A percentile compares a stretch with the other conserved stretches of the same genome.
phyloP scores from a whole-genome alignment of 805 yeast species.

The Millerago galiae region DNA sequence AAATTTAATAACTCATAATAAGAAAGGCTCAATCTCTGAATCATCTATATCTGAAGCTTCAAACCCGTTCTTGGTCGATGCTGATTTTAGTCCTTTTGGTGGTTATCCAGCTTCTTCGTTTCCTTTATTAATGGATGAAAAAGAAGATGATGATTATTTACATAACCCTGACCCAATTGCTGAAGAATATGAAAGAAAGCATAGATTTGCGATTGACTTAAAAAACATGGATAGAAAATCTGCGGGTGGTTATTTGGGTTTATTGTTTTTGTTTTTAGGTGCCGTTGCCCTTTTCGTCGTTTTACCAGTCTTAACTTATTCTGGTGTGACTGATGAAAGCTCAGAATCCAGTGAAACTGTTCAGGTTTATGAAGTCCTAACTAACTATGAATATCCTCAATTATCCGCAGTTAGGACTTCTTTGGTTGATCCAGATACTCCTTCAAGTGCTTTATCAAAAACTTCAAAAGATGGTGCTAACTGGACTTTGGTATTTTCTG shows the following conservation, averaged over 20 bases:
- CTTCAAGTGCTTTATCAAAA: slow-evolving; percentile 37
- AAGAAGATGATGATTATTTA: slow-evolving; percentile 89
- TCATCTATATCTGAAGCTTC: slow-evolving; percentile 17
- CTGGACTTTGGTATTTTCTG: slow-evolving; percentile 41
- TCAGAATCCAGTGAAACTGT: slow-evolving; percentile 3
- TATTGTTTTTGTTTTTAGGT: slow-evolving; percentile 52
- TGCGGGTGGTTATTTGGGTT: slow-evolving; percentile 53
- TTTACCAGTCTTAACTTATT: slow-evolving; percentile 76
- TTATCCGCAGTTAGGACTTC: slow-evolving; percentile 44
- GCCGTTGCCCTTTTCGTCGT: slow-evolving; percentile 66
- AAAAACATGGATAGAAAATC: slow-evolving; percentile 62
- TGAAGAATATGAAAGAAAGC: slow-evolving; percentile 79
- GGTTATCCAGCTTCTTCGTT: slow-evolving; percentile 93
- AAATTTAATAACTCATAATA: slow-evolving; percentile 13
- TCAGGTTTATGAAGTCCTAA: slow-evolving; percentile 33
- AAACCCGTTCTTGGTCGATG: slow-evolving; percentile 42
- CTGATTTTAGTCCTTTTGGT: slow-evolving; percentile 86
- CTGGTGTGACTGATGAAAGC: slow-evolving; percentile 49
- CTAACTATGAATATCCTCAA: slow-evolving; percentile 48
- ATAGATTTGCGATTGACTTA: slow-evolving; percentile 57
- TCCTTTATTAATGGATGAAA: slow-evolving; percentile 86
- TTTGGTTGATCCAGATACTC: slow-evolving; percentile 73
- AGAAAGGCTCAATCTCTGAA: slow-evolving; percentile 11
- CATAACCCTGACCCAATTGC: slow-evolving; percentile 95
- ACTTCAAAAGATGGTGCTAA: slow-evolving; percentile 27